Conservation (phyloP, 2,329 filamentous ascomycete species). For the Penicillium occitanis region DNA sequence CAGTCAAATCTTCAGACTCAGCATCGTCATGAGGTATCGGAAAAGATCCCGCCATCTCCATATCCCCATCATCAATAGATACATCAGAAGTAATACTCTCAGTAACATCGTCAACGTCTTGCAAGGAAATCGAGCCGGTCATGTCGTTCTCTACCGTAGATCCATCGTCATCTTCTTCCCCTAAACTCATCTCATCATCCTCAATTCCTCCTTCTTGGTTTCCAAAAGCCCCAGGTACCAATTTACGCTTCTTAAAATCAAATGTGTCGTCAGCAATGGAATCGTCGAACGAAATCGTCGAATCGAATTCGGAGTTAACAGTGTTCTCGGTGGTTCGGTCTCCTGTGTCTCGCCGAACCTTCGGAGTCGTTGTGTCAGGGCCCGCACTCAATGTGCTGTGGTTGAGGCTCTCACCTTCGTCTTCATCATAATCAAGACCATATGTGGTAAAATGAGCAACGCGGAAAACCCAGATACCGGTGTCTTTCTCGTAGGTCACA, state of each 20-base stretch:
- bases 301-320: constrained; percentile 39
- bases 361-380: constrained; percentile 51
- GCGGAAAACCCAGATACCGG: constrained; percentile 83
- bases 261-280: constrained; percentile 55
- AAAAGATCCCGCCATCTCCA: constrained; percentile 80
- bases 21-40: constrained; percentile 70
- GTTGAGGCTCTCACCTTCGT: constrained; percentile 54
- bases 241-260: constrained; percentile 54
- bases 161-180: constrained; percentile 50
- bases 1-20: constrained; percentile 64
- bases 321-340: constrained; percentile 29
- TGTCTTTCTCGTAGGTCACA: constrained; percentile 72
- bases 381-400: constrained; percentile 53
- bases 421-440: constrained; percentile 72
- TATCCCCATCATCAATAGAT: constrained; percentile 68
- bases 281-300: constrained; percentile 43
- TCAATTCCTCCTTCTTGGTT: constrained; percentile 53
- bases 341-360: constrained; percentile 33
- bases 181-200: constrained; percentile 44
- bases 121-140: constrained; percentile 72
- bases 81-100: constrained; percentile 60
- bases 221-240: constrained; percentile 80
- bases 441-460: constrained; percentile 99
- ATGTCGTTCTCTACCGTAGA: constrained; percentile 95
- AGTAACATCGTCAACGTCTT: constrained; percentile 59